Base-by-base conservation (phyloP, 208 protist genomes). In the Leishmania amazonensis region DNA sequence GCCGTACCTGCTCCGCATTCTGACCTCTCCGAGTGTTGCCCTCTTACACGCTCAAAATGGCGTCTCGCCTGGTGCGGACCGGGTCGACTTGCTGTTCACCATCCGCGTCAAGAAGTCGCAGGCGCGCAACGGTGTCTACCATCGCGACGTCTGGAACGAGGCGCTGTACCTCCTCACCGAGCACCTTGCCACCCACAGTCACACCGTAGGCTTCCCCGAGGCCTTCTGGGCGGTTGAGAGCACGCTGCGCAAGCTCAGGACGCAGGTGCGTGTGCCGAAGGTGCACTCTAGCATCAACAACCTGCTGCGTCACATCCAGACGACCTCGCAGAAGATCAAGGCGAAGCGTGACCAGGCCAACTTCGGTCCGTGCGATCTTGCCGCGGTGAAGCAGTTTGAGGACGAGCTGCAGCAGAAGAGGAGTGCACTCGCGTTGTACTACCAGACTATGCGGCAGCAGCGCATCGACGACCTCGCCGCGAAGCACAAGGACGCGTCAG, bases 181-280 rank as follows among this genome's bases (percentile, higher is more conserved):
- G 87, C 95, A 97, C 78, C 80, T 97, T 58, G 85, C 94, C 45
- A 95, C 91, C 24, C 93, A 97, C 83, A 93, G 91, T 72, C 86
- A 96, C 89, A 94, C 90, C 58, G 76, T 99, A 64, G 96, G 96
- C 58, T 99, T 99, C 86, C 95, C 97, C n/a, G 96, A 99, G 89
- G 83, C 96, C 60, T 96, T 98, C 83, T 97, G 95, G 88, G 89
- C 94, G 7, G 90, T 97, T 40, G 91, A 96, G 57, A 88, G 87
- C 78, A 96, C 95, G 28, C 86, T 99, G 60, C 95, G 92, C 81
- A 95, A 95, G 76, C 88, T 98, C 45, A 87, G 88, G 75, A 81
- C 88, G 28, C 93, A 97, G 75, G 91, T 98, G 47, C 95, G 96
- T 77, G 88, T 96, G 53, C 93, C 93, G 15, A 93, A 95, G 85